A percentile compares a stretch with the other conserved stretches of the same genome.
Conservation (phyloP, 345 rosid species). For the Populus tremula region DNA sequence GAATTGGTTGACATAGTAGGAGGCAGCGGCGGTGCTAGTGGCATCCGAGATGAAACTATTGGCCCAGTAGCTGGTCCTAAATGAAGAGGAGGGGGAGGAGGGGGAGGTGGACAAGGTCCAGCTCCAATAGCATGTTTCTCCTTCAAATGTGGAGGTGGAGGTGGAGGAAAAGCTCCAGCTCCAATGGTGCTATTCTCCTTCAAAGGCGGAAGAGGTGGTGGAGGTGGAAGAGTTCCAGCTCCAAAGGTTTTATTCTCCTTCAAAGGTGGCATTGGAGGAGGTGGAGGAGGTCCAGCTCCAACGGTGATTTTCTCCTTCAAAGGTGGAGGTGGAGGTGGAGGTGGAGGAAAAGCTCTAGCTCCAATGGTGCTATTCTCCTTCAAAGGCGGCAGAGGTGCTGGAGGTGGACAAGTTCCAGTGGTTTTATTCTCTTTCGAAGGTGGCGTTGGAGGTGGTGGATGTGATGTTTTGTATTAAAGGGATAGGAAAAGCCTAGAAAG, state of each 20-base stretch:
- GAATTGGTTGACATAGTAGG: slow-evolving; percentile 27
- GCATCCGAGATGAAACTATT: slow-evolving; percentile 23
- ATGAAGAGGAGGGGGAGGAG: slow-evolving; percentile 19
- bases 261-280: slow-evolving; percentile 25
- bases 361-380: neutral
- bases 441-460: slow-evolving; percentile 13
- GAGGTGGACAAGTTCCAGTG: neutral
- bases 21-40: slow-evolving; percentile 47
- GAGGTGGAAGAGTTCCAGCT: slow-evolving; percentile 25
- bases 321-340: slow-evolving; percentile 23
- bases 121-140: neutral
- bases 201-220: slow-evolving; percentile 24
- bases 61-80: slow-evolving; percentile 14
- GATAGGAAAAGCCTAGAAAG: too few relatives aligned
- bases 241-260: slow-evolving; percentile 22
- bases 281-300: slow-evolving; percentile 13
- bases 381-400: slow-evolving; percentile 6
- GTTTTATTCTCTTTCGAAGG: neutral
- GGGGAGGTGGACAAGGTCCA: neutral
- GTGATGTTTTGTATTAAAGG: too few relatives aligned
- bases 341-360: slow-evolving; percentile 17
- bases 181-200: neutral
- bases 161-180: slow-evolving; percentile 12
- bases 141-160: slow-evolving; percentile 11
- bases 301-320: neutral